Conservation (phyloP, 2,329 filamentous ascomycete genomes). For the Onygenales sp. region DNA sequence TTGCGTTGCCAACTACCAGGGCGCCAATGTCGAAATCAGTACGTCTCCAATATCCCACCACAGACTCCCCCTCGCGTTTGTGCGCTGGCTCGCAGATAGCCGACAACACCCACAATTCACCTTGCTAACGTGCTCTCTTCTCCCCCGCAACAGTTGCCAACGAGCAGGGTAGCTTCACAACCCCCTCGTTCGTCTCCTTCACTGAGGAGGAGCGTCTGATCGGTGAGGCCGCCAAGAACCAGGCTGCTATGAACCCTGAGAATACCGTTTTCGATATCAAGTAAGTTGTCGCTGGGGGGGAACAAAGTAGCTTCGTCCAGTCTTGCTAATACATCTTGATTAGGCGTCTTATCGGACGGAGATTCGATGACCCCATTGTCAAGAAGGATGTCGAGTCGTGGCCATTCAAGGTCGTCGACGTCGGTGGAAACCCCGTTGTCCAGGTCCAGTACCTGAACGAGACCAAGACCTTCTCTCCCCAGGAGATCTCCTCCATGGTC, state of each 20-base stretch:
- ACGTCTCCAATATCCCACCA: constrained; percentile 28
- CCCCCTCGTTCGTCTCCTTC: constrained; percentile 98
- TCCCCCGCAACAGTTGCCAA: constrained; percentile 63
- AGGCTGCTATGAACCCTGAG: constrained; percentile 96
- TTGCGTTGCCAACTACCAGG: constrained; percentile 98
- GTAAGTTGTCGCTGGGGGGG: constrained; percentile 44
- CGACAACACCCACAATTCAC: constrained; percentile 2
- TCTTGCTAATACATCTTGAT: neutral
- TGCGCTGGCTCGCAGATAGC: neutral
- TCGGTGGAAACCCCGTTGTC: constrained; percentile 79
- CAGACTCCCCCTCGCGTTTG: neutral
- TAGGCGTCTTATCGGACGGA: constrained; percentile 94
- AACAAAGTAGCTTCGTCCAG: neutral
- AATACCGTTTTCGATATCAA: constrained; percentile 99
- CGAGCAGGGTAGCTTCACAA: constrained; percentile 98
- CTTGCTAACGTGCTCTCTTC: constrained; percentile 2
- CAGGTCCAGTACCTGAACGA: constrained; percentile 93
- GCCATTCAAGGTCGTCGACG: constrained; percentile 97
- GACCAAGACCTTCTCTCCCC: constrained; percentile 91
- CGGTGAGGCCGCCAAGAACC: constrained; percentile 99
- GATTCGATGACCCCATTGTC: constrained; percentile 89
- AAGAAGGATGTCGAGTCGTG: constrained; percentile 99
- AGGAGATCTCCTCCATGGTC: constrained; percentile 99
- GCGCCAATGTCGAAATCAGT: constrained; percentile 99
- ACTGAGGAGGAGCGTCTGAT: constrained; percentile 98